phyloP scores from a whole-genome alignment of 164 flowering plant genomes.

The Cinnamomum micranthum region DNA sequence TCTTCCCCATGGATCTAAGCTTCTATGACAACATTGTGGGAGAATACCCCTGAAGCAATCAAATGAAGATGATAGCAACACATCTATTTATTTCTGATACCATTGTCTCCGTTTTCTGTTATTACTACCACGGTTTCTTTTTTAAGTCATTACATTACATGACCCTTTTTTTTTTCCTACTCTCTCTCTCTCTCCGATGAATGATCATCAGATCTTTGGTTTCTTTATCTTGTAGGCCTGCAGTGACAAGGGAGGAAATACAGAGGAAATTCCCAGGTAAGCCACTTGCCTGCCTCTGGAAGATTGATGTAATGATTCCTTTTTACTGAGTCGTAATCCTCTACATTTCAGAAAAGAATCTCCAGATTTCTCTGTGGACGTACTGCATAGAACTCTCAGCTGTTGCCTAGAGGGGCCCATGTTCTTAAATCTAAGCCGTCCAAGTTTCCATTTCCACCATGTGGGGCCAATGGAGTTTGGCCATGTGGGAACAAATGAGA shows the following conservation, averaged over 20 bases:
- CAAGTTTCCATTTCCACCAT: too few species aligned
- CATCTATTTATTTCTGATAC: not conserved
- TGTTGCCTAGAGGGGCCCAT: too few species aligned
- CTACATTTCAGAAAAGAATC: too few species aligned
- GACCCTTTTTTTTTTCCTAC: not conserved
- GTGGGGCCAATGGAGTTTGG: too few species aligned
- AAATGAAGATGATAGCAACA: not conserved
- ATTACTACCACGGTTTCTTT: not conserved
- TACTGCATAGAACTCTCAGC: too few species aligned
- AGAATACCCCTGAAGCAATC: not conserved
- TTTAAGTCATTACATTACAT: not conserved
- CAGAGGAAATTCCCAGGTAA: constrained; percentile 9
- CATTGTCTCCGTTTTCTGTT: not conserved
- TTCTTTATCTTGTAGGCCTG: constrained; percentile 35
- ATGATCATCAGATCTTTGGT: constrained; percentile 13
- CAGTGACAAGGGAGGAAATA: constrained; percentile 10
- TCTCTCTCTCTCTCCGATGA: not conserved
- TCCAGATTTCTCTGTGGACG: too few species aligned
- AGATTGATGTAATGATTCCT: constrained; percentile 11
- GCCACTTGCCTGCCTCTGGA: constrained; percentile 42
- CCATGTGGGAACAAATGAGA: too few species aligned
- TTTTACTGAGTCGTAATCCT: not conserved
- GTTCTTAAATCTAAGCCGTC: too few species aligned
- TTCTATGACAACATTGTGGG: not conserved
- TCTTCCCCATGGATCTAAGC: constrained; percentile 52